Base-by-base conservation (phyloP, 1,284 basidiomycete genomes). In the Ceratobasidium papillatum region DNA sequence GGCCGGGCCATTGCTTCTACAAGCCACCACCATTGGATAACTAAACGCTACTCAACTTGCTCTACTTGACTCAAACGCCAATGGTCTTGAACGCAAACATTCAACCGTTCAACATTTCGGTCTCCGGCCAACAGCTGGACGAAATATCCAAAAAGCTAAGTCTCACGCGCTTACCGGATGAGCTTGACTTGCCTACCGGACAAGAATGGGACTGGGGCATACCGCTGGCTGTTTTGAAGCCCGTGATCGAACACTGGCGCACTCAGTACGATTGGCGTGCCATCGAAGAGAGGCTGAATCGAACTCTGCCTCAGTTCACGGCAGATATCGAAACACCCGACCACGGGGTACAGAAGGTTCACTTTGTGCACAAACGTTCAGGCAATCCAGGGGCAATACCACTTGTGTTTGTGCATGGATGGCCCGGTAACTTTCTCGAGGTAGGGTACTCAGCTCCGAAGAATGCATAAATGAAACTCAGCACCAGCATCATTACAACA, bases 371-470 rank as follows among this genome's bases (percentile, higher is more conserved):
- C 36, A 62, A 68, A 25, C 58, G 74, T 8, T 77, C 76, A 0
- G 56, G 64, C 12, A 62, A 65, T 19, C 76, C 76, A 27, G 27
- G 17, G 30, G 74, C 76, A 19, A 76, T 72, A 14, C 76, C 74
- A n/a, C 47, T 77, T 22, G 45, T 74, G 12, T 58, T 77, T 41
- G 51, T 74, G 25, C 76, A 77, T 25, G 76, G 76, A 27, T 77
- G 76, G 76, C 76, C 74, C 4, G 76, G 74, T n/a, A 77, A 75
- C 38, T 75, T 77, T 41, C 74, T 71, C 11, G 74, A 77, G 76
- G 76, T 77, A 47, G 32, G 14, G 49, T n/a, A 27, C 1, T 34
- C 32, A 49, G 9, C 12, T 27, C 19, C 22, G 12, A 45, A 7
- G 17, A 12, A 32, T 8, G 34, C 25, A n/a, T 2, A 43, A 30